Conservation (phyloP, 768 basidiomycete genomes). For the Suillus clintonianus region DNA sequence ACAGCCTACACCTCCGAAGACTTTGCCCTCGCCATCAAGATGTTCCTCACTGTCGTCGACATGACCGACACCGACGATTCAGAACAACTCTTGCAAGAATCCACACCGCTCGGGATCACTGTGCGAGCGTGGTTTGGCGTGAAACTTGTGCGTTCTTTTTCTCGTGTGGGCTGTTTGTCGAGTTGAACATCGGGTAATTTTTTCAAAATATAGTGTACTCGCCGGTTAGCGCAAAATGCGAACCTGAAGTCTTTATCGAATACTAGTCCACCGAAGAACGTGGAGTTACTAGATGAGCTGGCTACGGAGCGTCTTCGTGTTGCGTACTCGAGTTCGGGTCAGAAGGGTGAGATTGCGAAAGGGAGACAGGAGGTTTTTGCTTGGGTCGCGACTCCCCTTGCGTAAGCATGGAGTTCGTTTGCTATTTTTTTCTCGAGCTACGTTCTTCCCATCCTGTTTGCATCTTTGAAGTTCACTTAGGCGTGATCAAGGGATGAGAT, state of each 20-base stretch:
- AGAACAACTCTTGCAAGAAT: conserved; percentile 49
- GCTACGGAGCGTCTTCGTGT: conserved; percentile 71
- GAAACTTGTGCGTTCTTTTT: conserved; percentile 59
- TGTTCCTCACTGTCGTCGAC: conserved; percentile 77
- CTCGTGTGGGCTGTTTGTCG: background rate
- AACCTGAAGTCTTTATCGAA: conserved; percentile 54
- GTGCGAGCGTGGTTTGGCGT: conserved; percentile 83
- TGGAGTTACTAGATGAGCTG: conserved; percentile 65
- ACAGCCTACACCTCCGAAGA: conserved; percentile 83
- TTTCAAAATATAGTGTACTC: conserved; percentile 51
- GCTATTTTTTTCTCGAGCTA: background rate
- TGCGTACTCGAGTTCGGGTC: conserved; percentile 53
- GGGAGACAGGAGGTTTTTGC: conserved; percentile 45
- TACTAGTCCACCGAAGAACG: conserved; percentile 53
- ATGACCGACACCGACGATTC: conserved; percentile 67
- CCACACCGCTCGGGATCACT: conserved; percentile 50
- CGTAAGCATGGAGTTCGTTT: background rate
- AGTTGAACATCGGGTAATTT: conserved; percentile 4
- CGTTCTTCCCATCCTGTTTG: background rate
- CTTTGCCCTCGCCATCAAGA: conserved; percentile 73
- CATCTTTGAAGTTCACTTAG: background rate
- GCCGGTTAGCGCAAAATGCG: conserved; percentile 49
- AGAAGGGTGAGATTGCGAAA: conserved; percentile 38
- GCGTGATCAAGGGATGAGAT: background rate
- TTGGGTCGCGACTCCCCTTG: conserved; percentile 38